phyloP scores from a whole-genome alignment of 1,284 basidiomycete species.

The Porodaedalea pini region DNA sequence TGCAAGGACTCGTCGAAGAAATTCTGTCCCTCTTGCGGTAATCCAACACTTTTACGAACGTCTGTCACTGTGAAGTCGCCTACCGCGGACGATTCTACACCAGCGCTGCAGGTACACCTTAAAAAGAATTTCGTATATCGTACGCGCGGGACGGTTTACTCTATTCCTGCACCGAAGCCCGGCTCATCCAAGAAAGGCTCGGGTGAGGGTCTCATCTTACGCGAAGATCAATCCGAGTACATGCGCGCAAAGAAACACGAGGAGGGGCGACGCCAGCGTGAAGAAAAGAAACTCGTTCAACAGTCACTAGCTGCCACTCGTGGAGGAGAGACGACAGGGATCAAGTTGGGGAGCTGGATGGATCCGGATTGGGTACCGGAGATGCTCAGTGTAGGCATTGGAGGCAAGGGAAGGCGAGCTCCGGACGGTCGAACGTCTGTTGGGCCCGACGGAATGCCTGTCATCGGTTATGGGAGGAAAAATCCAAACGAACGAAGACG shows the following conservation, averaged over 20 bases:
- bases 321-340: slow-evolving; percentile 44
- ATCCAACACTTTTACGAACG: slow-evolving; percentile 85
- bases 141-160: slow-evolving; percentile 88
- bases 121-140: slow-evolving; percentile 95
- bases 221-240: slow-evolving; percentile 89
- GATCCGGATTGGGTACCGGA: slow-evolving; percentile 96
- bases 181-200: slow-evolving; percentile 84
- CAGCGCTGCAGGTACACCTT: slow-evolving; percentile 80
- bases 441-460: slow-evolving; percentile 57
- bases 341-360: slow-evolving; percentile 77
- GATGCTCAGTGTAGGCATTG: slow-evolving; percentile 71
- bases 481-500: slow-evolving; percentile 81
- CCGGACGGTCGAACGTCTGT: slow-evolving; percentile 49
- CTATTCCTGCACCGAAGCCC: slow-evolving; percentile 88
- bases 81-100: slow-evolving; percentile 51
- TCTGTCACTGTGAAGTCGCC: slow-evolving; percentile 84
- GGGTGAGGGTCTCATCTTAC: slow-evolving; percentile 77
- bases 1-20: slow-evolving; percentile 95
- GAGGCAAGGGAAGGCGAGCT: slow-evolving; percentile 66
- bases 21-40: slow-evolving; percentile 98
- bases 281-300: slow-evolving; percentile 72
- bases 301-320: slow-evolving; percentile 50
- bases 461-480: slow-evolving; percentile 78
- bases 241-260: slow-evolving; percentile 75
- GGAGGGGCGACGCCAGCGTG: slow-evolving; percentile 69